A percentile compares a stretch with the other conserved stretches of the same genome.
Evolutionary conservation across 768 basidiomycete genomes (phyloP).

Genomic region (Pleurotus tuber-regium): DNA sequence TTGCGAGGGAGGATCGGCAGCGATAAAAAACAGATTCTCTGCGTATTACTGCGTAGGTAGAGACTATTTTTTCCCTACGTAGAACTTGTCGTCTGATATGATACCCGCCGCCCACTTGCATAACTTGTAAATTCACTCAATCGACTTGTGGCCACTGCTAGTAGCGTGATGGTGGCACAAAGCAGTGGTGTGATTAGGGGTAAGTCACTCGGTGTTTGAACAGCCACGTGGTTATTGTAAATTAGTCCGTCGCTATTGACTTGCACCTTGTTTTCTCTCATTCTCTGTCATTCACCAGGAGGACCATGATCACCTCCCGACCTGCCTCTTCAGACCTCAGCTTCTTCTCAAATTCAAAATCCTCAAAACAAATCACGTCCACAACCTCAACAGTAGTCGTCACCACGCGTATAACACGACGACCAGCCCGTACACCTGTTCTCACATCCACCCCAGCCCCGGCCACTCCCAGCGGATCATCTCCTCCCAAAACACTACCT

Average conservation of each 20-base stretch:
- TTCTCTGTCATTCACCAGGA: conserved; percentile 1
- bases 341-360: conserved; percentile 32
- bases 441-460: conserved; percentile 17
- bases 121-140: too few species aligned
- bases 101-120: too few species aligned
- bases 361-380: conserved; percentile 27
- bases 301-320: conserved; percentile 22
- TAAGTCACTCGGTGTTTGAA: too few species aligned
- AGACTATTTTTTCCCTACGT: too few species aligned
- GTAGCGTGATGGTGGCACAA: too few species aligned
- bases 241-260: not conserved
- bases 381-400: conserved; percentile 26
- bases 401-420: conserved; percentile 28
- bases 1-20: too few species aligned
- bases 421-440: conserved; percentile 18
- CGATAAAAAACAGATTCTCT: too few species aligned
- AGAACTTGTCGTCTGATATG: too few species aligned
- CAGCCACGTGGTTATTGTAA: not conserved
- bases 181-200: too few species aligned
- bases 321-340: conserved; percentile 23
- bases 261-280: conserved; percentile 1
- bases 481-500: conserved; percentile 29
- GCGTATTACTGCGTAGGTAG: too few species aligned
- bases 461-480: conserved; percentile 18
- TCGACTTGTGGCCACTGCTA: too few species aligned